Evolutionary conservation across 139 green algal species (phyloP).

Genomic region (Astrephomene gubernaculifera): DNA sequence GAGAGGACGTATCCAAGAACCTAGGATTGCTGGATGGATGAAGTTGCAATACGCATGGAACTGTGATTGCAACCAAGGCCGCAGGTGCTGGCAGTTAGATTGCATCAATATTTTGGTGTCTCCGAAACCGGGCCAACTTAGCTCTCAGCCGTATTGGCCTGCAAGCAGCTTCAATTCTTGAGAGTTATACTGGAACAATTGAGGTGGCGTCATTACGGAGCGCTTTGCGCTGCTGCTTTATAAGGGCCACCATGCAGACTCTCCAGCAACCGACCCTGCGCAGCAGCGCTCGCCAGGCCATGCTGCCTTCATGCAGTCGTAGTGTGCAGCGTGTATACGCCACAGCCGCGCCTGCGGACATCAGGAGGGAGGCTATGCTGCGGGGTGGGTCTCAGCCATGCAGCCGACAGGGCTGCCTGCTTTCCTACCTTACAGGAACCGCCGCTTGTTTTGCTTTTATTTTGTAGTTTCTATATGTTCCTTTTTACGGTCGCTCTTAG

Average conservation of each 20-base stretch:
- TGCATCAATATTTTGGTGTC: too few species aligned
- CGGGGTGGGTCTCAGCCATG: slow-evolving; percentile 17
- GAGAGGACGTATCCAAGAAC: too few species aligned
- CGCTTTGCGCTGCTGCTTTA: background rate
- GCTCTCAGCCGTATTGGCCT: background rate
- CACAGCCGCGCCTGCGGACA: slow-evolving; percentile 11
- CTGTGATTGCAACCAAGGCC: too few species aligned
- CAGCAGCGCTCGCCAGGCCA: slow-evolving; percentile 15
- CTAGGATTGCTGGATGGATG: too few species aligned
- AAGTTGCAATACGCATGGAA: too few species aligned
- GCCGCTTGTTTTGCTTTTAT: background rate
- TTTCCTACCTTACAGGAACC: background rate
- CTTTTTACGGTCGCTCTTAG: background rate
- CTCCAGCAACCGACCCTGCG: slow-evolving; percentile 6
- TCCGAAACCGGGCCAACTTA: background rate
- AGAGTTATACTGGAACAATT: background rate
- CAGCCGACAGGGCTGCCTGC: slow-evolving; percentile 18
- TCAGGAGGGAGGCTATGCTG: slow-evolving; percentile 13
- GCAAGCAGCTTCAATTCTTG: too few species aligned
- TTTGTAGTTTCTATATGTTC: background rate
- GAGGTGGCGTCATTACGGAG: background rate
- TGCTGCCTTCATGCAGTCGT: slow-evolving; percentile 24
- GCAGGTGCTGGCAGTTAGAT: too few species aligned
- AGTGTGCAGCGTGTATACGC: slow-evolving; percentile 21
- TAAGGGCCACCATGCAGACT: slow-evolving; percentile 11